These are phyloP conservation scores for Carpediemonas membranifera DNA, from an alignment of 78 protist species.

Conservation along the genomic window DNA sequence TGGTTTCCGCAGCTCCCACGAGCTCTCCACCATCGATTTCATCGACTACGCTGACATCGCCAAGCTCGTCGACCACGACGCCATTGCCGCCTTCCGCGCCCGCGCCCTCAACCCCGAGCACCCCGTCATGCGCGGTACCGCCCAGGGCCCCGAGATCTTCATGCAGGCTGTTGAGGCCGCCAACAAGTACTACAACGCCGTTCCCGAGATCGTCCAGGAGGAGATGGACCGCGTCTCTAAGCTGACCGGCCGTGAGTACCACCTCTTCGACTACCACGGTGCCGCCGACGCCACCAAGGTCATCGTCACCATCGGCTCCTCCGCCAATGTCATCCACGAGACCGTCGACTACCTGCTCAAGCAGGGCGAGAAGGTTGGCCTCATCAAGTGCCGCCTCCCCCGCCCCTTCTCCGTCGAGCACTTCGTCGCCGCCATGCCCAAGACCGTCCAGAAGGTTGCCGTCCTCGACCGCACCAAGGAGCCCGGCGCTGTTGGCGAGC, in stretches of 20 bases:
- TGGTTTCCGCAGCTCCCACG: conserved; percentile 55
- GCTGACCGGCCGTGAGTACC: too few relatives aligned
- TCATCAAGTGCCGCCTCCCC: conserved; percentile 41
- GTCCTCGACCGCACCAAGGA: too few relatives aligned
- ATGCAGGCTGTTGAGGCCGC: conserved; percentile 39
- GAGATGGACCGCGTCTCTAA: conserved; percentile 24
- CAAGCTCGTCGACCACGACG: too few relatives aligned
- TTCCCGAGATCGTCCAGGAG: conserved; percentile 32
- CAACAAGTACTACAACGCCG: conserved; percentile 33
- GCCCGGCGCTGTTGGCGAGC: conserved; percentile 45
- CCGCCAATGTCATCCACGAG: conserved; percentile 6
- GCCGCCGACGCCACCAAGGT: conserved; percentile 38
- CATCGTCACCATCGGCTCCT: too few relatives aligned
- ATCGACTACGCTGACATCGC: too few relatives aligned
- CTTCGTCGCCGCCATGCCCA: conserved; percentile 39
- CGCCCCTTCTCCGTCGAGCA: conserved; percentile 38
- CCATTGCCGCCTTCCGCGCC: conserved; percentile 30
- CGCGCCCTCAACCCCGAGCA: conserved; percentile 45
- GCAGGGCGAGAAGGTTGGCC: conserved; percentile 41
- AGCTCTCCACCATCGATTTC: too few relatives aligned
- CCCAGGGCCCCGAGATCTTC: conserved; percentile 42
- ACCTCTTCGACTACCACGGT: conserved; percentile 49
- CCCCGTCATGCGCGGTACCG: conserved; percentile 51
- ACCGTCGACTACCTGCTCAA: conserved; percentile 3
- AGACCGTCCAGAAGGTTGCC: too few relatives aligned